These are phyloP conservation scores for Chenopodium album DNA, from an alignment of 148 eudicot genomes.

Conservation along the genomic window DNA sequence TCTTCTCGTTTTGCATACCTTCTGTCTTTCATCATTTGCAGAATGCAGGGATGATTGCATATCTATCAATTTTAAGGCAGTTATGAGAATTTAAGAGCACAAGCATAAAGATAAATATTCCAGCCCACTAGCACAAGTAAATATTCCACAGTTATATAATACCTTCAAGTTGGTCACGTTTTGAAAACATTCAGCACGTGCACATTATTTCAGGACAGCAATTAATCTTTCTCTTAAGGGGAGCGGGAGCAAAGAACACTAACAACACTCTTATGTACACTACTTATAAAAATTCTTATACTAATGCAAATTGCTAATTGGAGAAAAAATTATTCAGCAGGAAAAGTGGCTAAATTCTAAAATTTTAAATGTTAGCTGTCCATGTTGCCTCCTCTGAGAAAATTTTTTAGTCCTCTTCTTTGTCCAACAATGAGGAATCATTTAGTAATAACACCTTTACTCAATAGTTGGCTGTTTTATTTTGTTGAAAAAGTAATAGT, in stretches of 20 bases:
- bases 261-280: not conserved
- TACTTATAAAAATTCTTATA: too few species aligned
- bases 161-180: not conserved
- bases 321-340: not conserved
- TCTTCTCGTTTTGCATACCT: conserved; percentile 58
- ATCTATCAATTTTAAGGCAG: conserved; percentile 45
- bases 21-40: conserved; percentile 78
- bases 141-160: not conserved
- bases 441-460: not conserved
- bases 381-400: not conserved
- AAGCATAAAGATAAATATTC: not conserved
- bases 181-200: not conserved
- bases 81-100: not conserved
- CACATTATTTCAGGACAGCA: not conserved
- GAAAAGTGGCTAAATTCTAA: not conserved
- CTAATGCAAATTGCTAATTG: not conserved
- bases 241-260: not conserved
- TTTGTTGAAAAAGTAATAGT: not conserved
- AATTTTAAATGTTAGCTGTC: not conserved
- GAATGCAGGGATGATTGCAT: conserved; percentile 95
- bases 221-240: not conserved
- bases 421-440: not conserved
- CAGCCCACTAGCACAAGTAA: conserved; percentile 1
- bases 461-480: not conserved
- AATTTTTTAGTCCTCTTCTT: not conserved